Conservation (phyloP, 2,329 filamentous ascomycete species). For the Botrytis sinoallii region DNA sequence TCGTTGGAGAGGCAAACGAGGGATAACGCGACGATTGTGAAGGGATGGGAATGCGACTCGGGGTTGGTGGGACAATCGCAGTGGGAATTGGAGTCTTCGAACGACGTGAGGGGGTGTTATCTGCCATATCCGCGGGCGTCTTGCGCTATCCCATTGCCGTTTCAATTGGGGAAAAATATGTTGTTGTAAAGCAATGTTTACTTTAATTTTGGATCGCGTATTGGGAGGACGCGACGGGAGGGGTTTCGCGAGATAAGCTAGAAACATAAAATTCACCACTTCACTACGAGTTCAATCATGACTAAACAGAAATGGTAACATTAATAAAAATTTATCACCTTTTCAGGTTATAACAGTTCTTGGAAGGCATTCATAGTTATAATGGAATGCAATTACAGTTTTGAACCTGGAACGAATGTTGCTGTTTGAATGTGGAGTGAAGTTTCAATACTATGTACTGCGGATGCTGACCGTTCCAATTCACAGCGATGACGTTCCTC, state of each 20-base stretch:
- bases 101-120: constrained; percentile 16
- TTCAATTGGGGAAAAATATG: background rate
- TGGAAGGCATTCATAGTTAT: background rate
- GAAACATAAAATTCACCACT: background rate
- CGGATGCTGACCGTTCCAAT: constrained; percentile 10
- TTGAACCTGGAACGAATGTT: background rate
- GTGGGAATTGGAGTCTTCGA: constrained; percentile 13
- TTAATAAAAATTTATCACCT: background rate
- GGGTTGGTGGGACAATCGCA: constrained; percentile 42
- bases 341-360: background rate
- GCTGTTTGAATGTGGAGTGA: background rate
- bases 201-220: background rate
- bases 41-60: constrained; percentile 35
- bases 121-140: constrained; percentile 7
- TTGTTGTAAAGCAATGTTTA: background rate
- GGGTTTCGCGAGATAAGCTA: constrained; percentile 7
- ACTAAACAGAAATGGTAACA: background rate
- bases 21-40: constrained; percentile 38
- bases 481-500: constrained; percentile 18
- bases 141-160: constrained; percentile 5
- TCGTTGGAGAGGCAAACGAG: constrained; percentile 66
- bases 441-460: background rate
- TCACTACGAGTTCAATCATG: background rate
- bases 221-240: constrained; percentile 13
- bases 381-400: background rate